phyloP scores from a whole-genome alignment of 1,284 basidiomycete species.

The Moniliella sp. region DNA sequence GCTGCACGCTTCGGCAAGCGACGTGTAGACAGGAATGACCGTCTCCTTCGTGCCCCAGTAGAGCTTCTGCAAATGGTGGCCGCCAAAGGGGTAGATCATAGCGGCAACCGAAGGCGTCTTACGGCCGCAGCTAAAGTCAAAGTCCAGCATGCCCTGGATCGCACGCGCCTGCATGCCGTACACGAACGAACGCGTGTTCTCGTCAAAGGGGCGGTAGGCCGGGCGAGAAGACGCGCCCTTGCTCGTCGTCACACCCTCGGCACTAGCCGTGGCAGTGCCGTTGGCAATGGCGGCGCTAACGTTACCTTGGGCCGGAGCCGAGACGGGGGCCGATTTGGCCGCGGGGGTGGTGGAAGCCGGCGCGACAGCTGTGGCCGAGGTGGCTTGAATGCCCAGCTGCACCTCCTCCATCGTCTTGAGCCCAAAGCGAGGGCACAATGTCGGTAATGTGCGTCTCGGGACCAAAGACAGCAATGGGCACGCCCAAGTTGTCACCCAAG shows the following conservation, averaged over 20 bases:
- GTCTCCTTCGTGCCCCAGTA: slow-evolving; percentile 99
- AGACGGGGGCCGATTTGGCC: slow-evolving; percentile 58
- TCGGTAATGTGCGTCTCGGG: slow-evolving; percentile 96
- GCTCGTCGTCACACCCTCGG: too few species aligned
- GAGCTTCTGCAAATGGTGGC: slow-evolving; percentile 99
- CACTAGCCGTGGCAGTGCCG: slow-evolving; percentile 48
- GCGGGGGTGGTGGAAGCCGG: slow-evolving; percentile 34
- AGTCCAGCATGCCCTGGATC: slow-evolving; percentile 99
- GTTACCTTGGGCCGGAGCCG: slow-evolving; percentile 51
- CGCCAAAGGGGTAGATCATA: slow-evolving; percentile 99
- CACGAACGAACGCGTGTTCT: slow-evolving; percentile 74
- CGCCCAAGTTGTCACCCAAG: slow-evolving; percentile 85
- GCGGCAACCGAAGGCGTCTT: slow-evolving; percentile 80
- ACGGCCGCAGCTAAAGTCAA: slow-evolving; percentile 92
- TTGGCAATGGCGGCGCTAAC: slow-evolving; percentile 64
- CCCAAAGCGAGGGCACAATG: slow-evolving; percentile 89
- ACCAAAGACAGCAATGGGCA: slow-evolving; percentile 82
- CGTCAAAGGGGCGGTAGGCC: slow-evolving; percentile 44
- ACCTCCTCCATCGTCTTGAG: slow-evolving; percentile 37
- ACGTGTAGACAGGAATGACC: slow-evolving; percentile 86
- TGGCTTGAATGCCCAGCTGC: slow-evolving; percentile 10
- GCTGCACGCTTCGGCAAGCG: slow-evolving; percentile 66
- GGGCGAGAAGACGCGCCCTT: slow-evolving; percentile 12
- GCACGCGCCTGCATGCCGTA: slow-evolving; percentile 96
- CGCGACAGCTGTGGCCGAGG: slow-evolving; percentile 13